Evolutionary conservation across 176 grass and related monocot species (phyloP), one percentile per base, ranked within the genome.

Genomic region (Panicum miliaceum): DNA sequence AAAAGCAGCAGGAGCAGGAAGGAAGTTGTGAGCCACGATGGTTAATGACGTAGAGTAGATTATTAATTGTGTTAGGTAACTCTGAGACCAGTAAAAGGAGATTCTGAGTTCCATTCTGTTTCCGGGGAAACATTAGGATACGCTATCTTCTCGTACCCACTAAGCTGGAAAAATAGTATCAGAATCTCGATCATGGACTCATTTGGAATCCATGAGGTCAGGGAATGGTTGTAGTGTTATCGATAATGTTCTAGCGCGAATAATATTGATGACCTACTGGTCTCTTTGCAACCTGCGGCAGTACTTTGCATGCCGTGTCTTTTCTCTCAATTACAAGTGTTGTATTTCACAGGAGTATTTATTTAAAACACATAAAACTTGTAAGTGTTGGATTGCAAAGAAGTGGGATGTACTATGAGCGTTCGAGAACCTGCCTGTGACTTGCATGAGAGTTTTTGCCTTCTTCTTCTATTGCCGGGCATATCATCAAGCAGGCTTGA

Each of bases 1-100:
- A 71, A 73, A 90, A 73, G 71, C 56, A n/a, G n/a, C 70, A 50
- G 32, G 65, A 77, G 42, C 7, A 73, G 62, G 61, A 53, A 54
- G 6, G 40, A 52, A 54, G 2, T 7, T 34, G 7, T 36, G 4
- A 4, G 5, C 41, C 52, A 64, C 18, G 32, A 12, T 12, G 36
- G 13, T 59, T 76, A 22, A 41, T 80, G 52, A 34, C 60, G 14
- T 20, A 52, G 51, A 60, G 11, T 60, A 26, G 45, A 47, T 47
- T 12, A 47, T 47, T 12, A 47, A 47, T 47, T 23, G 48, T 36
- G 26, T 25, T 27, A 35, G 41, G 5, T 32, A 51, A 35, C 63
- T 43, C 20, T 43, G 18, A 64, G 7, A 18, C 7, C 65, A 71
- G 35, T 46, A 80, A 19, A 88, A 25, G 18, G 67, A 75, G 61